Percentiles rank a stretch among this genome's conserved stretches.
Evolutionary conservation across 2,329 filamentous ascomycete species (phyloP).

Genomic region (Hypomyces rosellus): DNA sequence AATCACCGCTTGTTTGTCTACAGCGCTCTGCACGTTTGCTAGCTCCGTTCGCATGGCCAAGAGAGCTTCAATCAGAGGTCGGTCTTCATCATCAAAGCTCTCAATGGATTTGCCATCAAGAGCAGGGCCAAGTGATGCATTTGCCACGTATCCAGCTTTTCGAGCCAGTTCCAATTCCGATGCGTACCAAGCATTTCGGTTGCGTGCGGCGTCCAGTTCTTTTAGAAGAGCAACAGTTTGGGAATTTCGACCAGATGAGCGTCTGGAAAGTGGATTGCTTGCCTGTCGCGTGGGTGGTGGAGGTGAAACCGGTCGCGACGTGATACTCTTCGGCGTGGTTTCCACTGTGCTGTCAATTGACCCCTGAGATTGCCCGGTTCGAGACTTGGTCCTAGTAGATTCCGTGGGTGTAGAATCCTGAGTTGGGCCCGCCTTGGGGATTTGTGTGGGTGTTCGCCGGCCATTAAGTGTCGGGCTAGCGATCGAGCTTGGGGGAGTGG

Average conservation of each 20-base stretch:
- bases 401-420: conserved; percentile 27
- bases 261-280: conserved; percentile 52
- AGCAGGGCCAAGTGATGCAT: conserved; percentile 60
- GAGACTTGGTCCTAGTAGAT: conserved; percentile 28
- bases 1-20: conserved; percentile 79
- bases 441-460: conserved; percentile 57
- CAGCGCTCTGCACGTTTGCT: conserved; percentile 78
- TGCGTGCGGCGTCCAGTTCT: conserved; percentile 78
- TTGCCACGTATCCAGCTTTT: conserved; percentile 80
- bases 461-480: conserved; percentile 42
- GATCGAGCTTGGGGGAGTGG: conserved; percentile 16
- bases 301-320: conserved; percentile 47
- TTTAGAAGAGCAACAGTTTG: conserved; percentile 72
- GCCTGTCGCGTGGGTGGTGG: conserved; percentile 51
- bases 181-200: conserved; percentile 92
- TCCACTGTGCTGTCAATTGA: conserved; percentile 66
- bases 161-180: conserved; percentile 88
- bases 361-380: conserved; percentile 47
- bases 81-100: conserved; percentile 84
- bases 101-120: conserved; percentile 73
- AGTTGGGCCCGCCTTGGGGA: conserved; percentile 29
- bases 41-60: conserved; percentile 87
- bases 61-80: conserved; percentile 84
- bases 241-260: conserved; percentile 55
- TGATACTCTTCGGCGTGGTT: conserved; percentile 37